phyloP scores from a whole-genome alignment of 345 rosid genomes.

The Carallia brachiata region DNA sequence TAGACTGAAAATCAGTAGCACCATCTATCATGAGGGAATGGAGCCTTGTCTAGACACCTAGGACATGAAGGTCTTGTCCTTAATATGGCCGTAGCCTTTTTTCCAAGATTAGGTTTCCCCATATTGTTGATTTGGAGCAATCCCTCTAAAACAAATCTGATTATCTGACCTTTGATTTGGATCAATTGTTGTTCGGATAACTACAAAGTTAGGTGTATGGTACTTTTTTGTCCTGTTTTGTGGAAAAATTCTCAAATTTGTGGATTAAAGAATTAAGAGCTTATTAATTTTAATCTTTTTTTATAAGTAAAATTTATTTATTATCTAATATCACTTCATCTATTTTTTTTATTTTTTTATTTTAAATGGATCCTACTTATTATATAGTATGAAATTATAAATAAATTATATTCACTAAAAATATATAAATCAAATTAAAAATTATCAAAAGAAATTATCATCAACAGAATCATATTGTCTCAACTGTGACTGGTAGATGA shows the following conservation, averaged over 20 bases:
- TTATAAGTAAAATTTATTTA: no score
- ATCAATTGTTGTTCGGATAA: constrained; percentile 11
- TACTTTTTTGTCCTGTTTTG: constrained; percentile 29
- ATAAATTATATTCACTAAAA: no score
- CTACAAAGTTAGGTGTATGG: constrained; percentile 23
- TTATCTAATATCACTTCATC: no score
- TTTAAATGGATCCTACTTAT: no score
- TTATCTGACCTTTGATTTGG: constrained; percentile 15
- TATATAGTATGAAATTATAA: no score
- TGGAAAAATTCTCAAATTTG: constrained; percentile 3
- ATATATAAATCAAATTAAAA: no score
- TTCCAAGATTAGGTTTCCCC: constrained; percentile 20
- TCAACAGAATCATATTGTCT: background rate
- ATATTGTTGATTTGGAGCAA: constrained; percentile 15
- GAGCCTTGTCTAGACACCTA: constrained; percentile 31
- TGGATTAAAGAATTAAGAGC: constrained; percentile 7
- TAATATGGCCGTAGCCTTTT: constrained; percentile 1
- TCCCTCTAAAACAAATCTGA: constrained; percentile 21
- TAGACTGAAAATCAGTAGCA: constrained; percentile 10
- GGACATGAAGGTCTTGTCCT: constrained; percentile 42
- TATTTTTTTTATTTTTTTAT: no score
- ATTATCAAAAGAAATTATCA: no score
- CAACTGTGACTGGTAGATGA: no score
- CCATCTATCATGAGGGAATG: constrained; percentile 8
- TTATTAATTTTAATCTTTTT: no score